Evolutionary conservation across 1,139 yeast species (phyloP).

Genomic region (Diutina pseudorugosa): DNA sequence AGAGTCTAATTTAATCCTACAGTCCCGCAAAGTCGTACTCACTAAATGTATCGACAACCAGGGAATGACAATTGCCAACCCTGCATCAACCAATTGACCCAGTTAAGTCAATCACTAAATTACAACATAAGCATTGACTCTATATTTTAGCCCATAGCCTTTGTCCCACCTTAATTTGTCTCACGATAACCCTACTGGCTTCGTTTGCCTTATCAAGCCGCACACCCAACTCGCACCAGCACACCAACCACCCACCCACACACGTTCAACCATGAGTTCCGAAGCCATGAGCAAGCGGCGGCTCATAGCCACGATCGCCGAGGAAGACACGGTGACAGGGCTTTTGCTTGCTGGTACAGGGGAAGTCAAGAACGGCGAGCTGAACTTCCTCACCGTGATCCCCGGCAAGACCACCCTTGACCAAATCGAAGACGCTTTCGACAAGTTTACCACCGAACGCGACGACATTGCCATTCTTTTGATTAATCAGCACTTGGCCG

Average conservation of each 20-base stretch:
- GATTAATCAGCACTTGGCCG: constrained; percentile 93
- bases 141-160: background rate
- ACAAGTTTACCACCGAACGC: constrained; percentile 58
- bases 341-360: constrained; percentile 93
- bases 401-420: constrained; percentile 72
- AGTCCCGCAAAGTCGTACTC: too few species aligned
- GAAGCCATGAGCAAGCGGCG: constrained; percentile 43
- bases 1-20: too few species aligned
- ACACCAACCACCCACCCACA: too few species aligned
- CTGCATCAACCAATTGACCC: too few species aligned
- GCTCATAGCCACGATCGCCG: constrained; percentile 86
- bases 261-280: background rate
- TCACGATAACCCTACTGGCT: too few species aligned
- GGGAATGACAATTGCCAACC: too few species aligned
- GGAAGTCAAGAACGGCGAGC: constrained; percentile 59
- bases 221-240: background rate
- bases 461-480: constrained; percentile 87
- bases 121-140: too few species aligned
- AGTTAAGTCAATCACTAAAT: too few species aligned
- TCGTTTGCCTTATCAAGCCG: background rate
- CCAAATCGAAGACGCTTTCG: constrained; percentile 66
- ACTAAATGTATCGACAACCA: too few species aligned
- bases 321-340: constrained; percentile 96
- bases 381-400: constrained; percentile 71
- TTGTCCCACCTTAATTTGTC: too few species aligned